Base-by-base conservation (phyloP, 2,329 filamentous ascomycete genomes). In the Hymenoscyphus infarciens region DNA sequence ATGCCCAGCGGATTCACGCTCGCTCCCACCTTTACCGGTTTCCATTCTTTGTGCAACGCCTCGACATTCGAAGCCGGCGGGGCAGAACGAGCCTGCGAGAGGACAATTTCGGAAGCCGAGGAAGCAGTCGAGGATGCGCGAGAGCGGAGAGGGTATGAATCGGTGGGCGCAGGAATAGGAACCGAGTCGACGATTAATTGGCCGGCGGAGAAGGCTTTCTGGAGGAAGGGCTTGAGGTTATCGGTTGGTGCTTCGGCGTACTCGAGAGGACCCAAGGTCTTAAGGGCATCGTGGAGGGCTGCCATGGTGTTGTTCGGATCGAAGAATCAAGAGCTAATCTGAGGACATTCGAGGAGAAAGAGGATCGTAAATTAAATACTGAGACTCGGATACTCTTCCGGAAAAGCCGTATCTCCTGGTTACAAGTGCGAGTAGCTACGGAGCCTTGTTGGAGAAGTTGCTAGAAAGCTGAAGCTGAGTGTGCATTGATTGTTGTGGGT, bases 181-280 rank as follows among this genome's bases (percentile, higher is more conserved):
- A 96, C 83, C 5, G 91, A 94, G 71, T 93, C 90, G 69, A 90
- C 79, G 61, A 96, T 83, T 19, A 88, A 79, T 70, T 92, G 88
- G 22, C 86, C 86, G 64, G 89, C 82, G 31, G 77, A 77, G 73
- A 94, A 90, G 63, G 89, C 84, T 52, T 81, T 77, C 62, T 77
- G 71, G 52, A 89, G 75, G 72, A 86, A 87, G 7, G 77, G 70
- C 22, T 80, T 76, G 49, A 87, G 80, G 63, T 81, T 77, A 56
- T 83, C 77, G 27, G 76, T 73, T 66, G 77, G 69, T 59, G 79
- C 71, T 27, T 75, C 75, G 38, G 79, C 74, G 81, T 83, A 87
- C 54, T 82, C 77, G 63, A 82, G 77, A 11, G 85, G 83, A 38
- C 79, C 78, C 45, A 90, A 80, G 39, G 79, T 78, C 73, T 80